phyloP scores from a whole-genome alignment of 441 rosid species.

The Adansonia grandidieri region DNA sequence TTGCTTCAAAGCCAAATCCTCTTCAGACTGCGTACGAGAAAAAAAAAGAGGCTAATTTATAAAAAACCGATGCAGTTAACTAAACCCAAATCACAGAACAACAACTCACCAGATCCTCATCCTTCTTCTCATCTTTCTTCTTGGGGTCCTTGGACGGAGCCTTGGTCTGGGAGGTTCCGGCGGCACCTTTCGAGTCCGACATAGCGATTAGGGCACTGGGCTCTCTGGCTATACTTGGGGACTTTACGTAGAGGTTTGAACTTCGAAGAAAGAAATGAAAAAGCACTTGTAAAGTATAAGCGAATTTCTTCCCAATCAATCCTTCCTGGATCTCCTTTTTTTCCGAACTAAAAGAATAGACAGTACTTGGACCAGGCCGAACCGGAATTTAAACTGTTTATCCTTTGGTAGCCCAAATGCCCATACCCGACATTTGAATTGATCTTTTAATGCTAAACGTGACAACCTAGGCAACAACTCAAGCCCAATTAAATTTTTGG shows the following conservation, averaged over 20 bases:
- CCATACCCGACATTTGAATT: too few species aligned
- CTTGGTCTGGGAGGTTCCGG: constrained; percentile 59
- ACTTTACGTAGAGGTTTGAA: not conserved
- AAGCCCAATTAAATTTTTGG: not conserved
- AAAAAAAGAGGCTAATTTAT: not conserved
- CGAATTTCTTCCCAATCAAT: not conserved
- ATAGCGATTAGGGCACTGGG: not conserved
- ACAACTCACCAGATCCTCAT: constrained; percentile 75
- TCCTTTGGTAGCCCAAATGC: not conserved
- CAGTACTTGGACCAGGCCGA: not conserved
- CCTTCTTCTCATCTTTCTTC: constrained; percentile 86
- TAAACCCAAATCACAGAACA: constrained; percentile 3
- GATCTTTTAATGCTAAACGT: too few species aligned
- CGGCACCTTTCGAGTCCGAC: constrained; percentile 53
- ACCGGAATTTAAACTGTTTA: not conserved
- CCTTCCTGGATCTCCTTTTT: not conserved
- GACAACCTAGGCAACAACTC: not conserved
- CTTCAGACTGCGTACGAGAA: constrained; percentile 71
- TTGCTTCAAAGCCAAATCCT: constrained; percentile 88
- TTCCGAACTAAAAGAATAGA: not conserved
- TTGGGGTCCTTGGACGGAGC: constrained; percentile 81
- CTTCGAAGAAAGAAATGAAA: not conserved
- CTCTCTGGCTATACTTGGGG: not conserved
- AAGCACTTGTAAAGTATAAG: not conserved
- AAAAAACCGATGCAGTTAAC: too few species aligned